A percentile compares a stretch with the other conserved stretches of the same genome.
These are phyloP conservation scores for Kurtzmaniella cleridarum DNA, from an alignment of 805 yeast genomes.

Conservation along the genomic window DNA sequence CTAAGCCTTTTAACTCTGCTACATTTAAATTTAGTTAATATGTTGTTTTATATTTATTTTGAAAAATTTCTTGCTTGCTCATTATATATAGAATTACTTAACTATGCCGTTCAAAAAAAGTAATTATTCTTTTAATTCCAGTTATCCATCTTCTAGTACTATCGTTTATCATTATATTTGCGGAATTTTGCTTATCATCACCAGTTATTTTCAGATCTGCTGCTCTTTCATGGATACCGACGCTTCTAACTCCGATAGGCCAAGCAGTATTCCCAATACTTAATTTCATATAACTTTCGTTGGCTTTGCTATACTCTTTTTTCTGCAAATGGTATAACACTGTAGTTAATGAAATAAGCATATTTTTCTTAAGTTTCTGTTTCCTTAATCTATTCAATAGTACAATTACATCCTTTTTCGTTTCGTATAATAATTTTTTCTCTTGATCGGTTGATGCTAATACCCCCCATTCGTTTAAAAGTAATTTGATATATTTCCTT, in stretches of 20 bases:
- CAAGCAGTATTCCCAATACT: slow-evolving; percentile 87
- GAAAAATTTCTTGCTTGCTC: no score
- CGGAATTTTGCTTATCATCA: slow-evolving; percentile 33
- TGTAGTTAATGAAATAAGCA: slow-evolving; percentile 52
- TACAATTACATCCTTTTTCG: slow-evolving; percentile 44
- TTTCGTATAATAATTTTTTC: slow-evolving; percentile 18
- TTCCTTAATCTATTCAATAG: slow-evolving; percentile 39
- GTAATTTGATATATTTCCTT: slow-evolving; percentile 41
- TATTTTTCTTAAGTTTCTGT: slow-evolving; percentile 36
- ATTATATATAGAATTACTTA: no score
- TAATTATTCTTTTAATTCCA: slow-evolving; percentile 67
- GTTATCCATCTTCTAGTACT: slow-evolving; percentile 72
- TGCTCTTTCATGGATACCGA: slow-evolving; percentile 75
- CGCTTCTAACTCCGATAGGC: slow-evolving; percentile 82
- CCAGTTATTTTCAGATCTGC: slow-evolving; percentile 56
- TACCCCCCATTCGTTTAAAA: slow-evolving; percentile 42
- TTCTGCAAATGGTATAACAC: slow-evolving; percentile 58
- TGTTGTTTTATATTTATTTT: no score
- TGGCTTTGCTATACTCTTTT: slow-evolving; percentile 45
- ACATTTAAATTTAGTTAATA: no score
- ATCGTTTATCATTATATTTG: slow-evolving; percentile 79
- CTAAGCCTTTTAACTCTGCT: no score
- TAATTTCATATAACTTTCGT: slow-evolving; percentile 64
- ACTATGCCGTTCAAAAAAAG: slow-evolving; percentile 35
- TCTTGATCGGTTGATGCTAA: slow-evolving; percentile 7